Evolutionary conservation across 108 stramenopile species (phyloP), one percentile per base, ranked within the genome.

Genomic region (Pseudonitzschia multiseries): DNA sequence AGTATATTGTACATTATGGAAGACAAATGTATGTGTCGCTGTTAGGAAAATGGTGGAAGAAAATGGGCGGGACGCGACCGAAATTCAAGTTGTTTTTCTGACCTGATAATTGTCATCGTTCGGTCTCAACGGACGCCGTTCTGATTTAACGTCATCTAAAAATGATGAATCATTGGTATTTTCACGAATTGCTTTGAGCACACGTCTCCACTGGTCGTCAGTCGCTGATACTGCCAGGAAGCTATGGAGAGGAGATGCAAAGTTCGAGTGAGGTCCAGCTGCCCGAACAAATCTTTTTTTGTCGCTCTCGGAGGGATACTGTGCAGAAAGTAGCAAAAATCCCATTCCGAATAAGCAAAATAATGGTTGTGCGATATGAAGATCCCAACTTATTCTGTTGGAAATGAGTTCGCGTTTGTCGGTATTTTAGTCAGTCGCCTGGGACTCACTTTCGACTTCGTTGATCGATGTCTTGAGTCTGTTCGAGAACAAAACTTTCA

Each of bases 81-180:
- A 56, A 56, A 26, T 26, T 12, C 17, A 56, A 26, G 26, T 22
- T 24, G 2, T 24, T 56, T 43, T 22, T 32, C 63, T 64, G 21
- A 56, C 54, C 54, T 56, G 26, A 41, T 76, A 76, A 53, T 76
- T 76, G 48, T 76, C 75, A 28, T 76, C 75, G 36, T 76, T 76
- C 48, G 75, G 75, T 41, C 44, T 48, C 42, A 76, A 24, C 10
- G 75, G 69, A 41, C 68, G 75, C 44, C 26, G 72, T 50, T 28
- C 8, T 4, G 60, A 29, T 24, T 46, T 8, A 1, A 48, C 46
- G 13, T 65, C 32, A 28, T 68, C 40, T 56, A 52, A 21, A 40
- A 57, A 52, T 18, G 62, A 64, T 60, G 15, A 4, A 65, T 24
- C 41, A 3, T 15, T 24, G 31, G 33, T 40, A 33, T 20, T 43